These are phyloP conservation scores for Diaporthe sp. DNA, from an alignment of 2,329 filamentous ascomycete genomes.

Conservation along the genomic window DNA sequence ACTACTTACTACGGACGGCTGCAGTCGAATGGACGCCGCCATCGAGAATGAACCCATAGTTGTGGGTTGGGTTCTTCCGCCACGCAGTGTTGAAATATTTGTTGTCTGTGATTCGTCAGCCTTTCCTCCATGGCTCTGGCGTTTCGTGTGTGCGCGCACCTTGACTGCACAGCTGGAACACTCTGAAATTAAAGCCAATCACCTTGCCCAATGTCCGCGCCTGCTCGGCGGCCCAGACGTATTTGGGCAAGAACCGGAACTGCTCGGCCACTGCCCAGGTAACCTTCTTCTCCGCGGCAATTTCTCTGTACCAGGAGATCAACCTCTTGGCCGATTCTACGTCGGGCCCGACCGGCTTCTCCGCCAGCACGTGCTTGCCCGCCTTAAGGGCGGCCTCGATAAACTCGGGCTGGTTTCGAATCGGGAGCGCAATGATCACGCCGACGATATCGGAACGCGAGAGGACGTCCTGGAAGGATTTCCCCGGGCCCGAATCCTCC, in stretches of 20 bases:
- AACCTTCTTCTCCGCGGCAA: conserved; percentile 46
- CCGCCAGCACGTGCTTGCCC: conserved; percentile 63
- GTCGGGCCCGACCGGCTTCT: conserved; percentile 57
- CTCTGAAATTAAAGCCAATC: conserved; percentile 57
- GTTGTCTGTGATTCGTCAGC: conserved; percentile 44
- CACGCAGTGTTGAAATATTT: conserved; percentile 65
- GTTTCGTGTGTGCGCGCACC: conserved; percentile 28
- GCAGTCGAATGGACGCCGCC: conserved; percentile 80
- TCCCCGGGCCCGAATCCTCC: conserved; percentile 62
- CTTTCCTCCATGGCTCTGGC: background rate
- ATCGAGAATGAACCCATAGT: conserved; percentile 81
- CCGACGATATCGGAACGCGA: conserved; percentile 65
- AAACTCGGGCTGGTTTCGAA: conserved; percentile 67
- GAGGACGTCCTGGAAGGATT: conserved; percentile 62
- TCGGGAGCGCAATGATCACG: conserved; percentile 72
- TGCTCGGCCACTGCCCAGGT: conserved; percentile 77
- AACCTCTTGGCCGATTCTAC: conserved; percentile 53
- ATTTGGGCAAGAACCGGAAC: conserved; percentile 72
- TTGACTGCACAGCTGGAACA: conserved; percentile 57
- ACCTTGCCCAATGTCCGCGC: conserved; percentile 67
- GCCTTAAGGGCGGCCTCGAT: conserved; percentile 70
- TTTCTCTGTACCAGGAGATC: conserved; percentile 55
- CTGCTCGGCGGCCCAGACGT: conserved; percentile 64
- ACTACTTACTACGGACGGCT: conserved; percentile 58
- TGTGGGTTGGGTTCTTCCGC: conserved; percentile 76